These are phyloP conservation scores for Plectosphaerella cucumerina DNA, from an alignment of 2,329 filamentous ascomycete species.

Conservation along the genomic window DNA sequence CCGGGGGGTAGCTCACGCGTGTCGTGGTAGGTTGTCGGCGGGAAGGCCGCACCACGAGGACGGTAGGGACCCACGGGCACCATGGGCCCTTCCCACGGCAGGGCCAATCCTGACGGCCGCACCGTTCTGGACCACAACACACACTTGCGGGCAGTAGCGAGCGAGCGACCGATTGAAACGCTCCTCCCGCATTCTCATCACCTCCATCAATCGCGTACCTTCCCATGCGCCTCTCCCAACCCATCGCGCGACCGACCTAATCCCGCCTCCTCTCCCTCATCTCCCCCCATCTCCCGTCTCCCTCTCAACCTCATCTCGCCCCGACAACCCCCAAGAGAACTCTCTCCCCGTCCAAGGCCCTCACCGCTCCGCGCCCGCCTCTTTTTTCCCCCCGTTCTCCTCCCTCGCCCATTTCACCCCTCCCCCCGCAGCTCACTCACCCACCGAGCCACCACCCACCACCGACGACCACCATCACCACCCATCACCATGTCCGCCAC, in stretches of 20 bases:
- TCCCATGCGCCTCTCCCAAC: constrained; percentile 1
- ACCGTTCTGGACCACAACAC: neutral
- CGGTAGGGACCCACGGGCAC: neutral
- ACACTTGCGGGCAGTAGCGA: neutral
- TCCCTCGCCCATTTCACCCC: neutral
- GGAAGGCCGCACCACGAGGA: too few species aligned
- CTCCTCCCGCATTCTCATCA: constrained; percentile 9
- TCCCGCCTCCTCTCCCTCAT: neutral
- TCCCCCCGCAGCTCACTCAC: neutral
- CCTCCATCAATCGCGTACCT: constrained; percentile 8
- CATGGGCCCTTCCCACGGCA: neutral
- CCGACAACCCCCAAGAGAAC: neutral
- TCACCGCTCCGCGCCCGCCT: neutral
- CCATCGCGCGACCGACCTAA: constrained; percentile 1
- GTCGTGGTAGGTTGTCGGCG: neutral
- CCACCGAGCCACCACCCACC: neutral
- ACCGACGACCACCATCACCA: too few species aligned
- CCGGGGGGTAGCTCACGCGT: neutral
- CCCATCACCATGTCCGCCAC: constrained; percentile 58
- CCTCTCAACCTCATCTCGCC: neutral
- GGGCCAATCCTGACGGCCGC: neutral
- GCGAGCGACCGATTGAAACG: neutral
- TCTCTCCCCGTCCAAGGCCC: neutral
- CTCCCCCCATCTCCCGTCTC: neutral
- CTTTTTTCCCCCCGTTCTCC: neutral